Conservation (phyloP, 345 rosid species). For the Rhizophora apiculata region DNA sequence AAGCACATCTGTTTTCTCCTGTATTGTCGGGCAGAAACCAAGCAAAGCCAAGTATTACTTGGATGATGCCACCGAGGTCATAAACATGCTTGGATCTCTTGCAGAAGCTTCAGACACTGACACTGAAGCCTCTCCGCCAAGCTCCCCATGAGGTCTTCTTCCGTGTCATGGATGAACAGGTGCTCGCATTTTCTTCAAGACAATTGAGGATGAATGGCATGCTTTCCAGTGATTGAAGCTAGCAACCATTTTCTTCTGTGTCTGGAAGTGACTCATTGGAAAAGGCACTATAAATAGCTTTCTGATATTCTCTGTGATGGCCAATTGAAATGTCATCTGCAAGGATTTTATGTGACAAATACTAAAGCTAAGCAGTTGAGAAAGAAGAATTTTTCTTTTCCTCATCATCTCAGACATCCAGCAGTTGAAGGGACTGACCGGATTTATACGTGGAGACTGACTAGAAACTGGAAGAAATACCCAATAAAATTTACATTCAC, state of each 20-base stretch:
- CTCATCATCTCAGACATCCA: neutral
- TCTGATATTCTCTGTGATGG: neutral
- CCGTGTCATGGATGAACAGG: neutral
- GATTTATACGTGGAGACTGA: constrained; percentile 15
- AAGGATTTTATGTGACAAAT: constrained; percentile 11
- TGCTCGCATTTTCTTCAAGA: constrained; percentile 7
- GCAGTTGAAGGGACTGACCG: neutral
- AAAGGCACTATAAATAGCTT: neutral
- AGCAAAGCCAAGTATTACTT: constrained; percentile 94
- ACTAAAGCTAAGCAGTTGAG: neutral
- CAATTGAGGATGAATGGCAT: constrained; percentile 6
- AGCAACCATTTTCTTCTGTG: constrained; percentile 17
- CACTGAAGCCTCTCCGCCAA: constrained; percentile 23
- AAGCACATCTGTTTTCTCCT: constrained; percentile 55
- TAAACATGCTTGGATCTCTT: constrained; percentile 55
- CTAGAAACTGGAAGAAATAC: constrained; percentile 15
- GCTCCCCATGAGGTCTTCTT: constrained; percentile 33
- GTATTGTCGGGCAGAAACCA: constrained; percentile 98
- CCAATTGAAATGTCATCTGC: neutral
- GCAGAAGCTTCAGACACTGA: constrained; percentile 51
- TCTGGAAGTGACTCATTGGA: constrained; percentile 17
- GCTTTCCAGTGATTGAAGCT: constrained; percentile 23
- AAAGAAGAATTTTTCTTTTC: neutral
- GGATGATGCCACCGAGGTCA: constrained; percentile 56
- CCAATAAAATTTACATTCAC: constrained; percentile 16